Percentiles rank a stretch among this genome's conserved stretches.
These are phyloP conservation scores for Prunus mira DNA, from an alignment of 306 rosid species.

Conservation along the genomic window DNA sequence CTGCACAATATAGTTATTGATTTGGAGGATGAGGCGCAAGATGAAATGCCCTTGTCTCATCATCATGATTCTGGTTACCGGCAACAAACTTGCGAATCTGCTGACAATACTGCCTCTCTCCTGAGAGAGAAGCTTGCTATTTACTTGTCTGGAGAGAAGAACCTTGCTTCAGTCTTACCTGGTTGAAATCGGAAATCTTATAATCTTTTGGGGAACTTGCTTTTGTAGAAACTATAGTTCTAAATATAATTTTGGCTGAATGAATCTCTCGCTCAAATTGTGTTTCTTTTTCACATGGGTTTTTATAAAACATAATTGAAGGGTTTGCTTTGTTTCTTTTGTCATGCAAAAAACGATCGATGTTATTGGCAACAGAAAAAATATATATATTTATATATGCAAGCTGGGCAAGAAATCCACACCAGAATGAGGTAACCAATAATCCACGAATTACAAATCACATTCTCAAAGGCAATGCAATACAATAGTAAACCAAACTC, in stretches of 20 bases:
- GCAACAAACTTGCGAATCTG: slow-evolving; percentile 58
- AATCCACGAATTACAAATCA: slow-evolving; percentile 33
- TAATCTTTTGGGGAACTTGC: background rate
- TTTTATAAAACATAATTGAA: too few species aligned
- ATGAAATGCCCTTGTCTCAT: slow-evolving; percentile 41
- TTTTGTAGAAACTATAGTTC: background rate
- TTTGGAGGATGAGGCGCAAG: slow-evolving; percentile 62
- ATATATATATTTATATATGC: background rate
- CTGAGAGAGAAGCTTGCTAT: slow-evolving; percentile 63
- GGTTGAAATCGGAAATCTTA: background rate
- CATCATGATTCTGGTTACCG: slow-evolving; percentile 68
- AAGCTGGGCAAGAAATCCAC: slow-evolving; percentile 4
- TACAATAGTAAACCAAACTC: slow-evolving; percentile 23
- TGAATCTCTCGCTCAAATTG: too few species aligned
- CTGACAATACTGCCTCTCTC: slow-evolving; percentile 34
- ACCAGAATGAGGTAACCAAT: slow-evolving; percentile 22
- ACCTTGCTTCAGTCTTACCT: background rate
- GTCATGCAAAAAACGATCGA: too few species aligned
- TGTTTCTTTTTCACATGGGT: too few species aligned
- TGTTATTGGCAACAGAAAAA: background rate
- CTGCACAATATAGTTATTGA: slow-evolving; percentile 82
- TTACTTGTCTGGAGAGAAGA: slow-evolving; percentile 39
- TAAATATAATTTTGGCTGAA: slow-evolving; percentile 1
- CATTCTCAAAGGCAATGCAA: slow-evolving; percentile 1
- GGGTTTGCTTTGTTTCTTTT: too few species aligned